Evolutionary conservation across 2,329 filamentous ascomycete genomes (phyloP).

Genomic region (Teratosphaeria destructans): DNA sequence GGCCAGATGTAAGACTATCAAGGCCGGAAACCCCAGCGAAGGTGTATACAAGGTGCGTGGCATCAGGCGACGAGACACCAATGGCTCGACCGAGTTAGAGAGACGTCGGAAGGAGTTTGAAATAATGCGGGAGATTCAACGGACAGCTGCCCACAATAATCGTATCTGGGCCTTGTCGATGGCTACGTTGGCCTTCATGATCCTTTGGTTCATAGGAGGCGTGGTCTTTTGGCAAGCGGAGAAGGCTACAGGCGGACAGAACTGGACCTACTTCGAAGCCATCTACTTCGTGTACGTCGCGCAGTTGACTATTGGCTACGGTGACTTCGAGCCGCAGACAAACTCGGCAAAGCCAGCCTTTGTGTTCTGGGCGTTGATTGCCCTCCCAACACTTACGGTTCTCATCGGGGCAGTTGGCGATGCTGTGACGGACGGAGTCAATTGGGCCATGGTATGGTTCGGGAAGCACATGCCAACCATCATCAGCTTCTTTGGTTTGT

Average conservation of each 20-base stretch:
- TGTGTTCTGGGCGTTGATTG: constrained; percentile 81
- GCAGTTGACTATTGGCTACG: constrained; percentile 76
- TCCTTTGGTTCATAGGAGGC: constrained; percentile 72
- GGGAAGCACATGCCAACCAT: constrained; percentile 8
- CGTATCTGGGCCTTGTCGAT: constrained; percentile 62
- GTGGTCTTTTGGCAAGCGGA: constrained; percentile 59
- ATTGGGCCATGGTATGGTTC: constrained; percentile 12
- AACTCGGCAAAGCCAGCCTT: constrained; percentile 75
- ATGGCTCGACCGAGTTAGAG: constrained; percentile 42
- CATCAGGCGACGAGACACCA: constrained; percentile 1
- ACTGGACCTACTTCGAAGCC: constrained; percentile 62
- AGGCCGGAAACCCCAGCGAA: constrained; percentile 42
- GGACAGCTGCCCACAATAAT: constrained; percentile 50
- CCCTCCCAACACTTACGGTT: constrained; percentile 76
- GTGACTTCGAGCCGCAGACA: constrained; percentile 62
- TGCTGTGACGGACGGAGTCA: constrained; percentile 44
- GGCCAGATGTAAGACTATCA: constrained; percentile 30
- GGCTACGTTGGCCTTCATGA: constrained; percentile 55
- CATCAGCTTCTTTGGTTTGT: constrained; percentile 24
- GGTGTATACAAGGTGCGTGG: constrained; percentile 6
- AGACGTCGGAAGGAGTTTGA: constrained; percentile 35
- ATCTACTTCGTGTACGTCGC: constrained; percentile 78
- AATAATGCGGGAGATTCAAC: constrained; percentile 62
- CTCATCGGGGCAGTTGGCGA: constrained; percentile 74
- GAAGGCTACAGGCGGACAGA: constrained; percentile 32